phyloP scores from a whole-genome alignment of 2,329 filamentous ascomycete genomes.

The Colletotrichum tropicale region DNA sequence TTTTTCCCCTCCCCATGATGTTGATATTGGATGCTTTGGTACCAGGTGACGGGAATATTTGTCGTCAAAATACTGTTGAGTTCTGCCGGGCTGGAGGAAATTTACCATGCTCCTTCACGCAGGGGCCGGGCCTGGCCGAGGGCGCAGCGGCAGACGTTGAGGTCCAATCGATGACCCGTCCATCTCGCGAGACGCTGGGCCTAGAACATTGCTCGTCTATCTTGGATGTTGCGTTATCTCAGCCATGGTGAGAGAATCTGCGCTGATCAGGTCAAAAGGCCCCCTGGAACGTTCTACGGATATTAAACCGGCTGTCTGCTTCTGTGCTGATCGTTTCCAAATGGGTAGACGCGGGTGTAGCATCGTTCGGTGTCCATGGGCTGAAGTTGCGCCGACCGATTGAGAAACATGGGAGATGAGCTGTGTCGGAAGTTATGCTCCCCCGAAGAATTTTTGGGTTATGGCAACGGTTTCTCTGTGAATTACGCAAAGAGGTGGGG shows the following conservation, averaged over 20 bases:
- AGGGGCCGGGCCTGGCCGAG: neutral
- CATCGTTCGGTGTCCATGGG: neutral
- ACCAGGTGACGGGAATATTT: neutral
- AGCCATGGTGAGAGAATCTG: neutral
- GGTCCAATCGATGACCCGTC: neutral
- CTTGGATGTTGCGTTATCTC: neutral
- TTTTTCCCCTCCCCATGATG: neutral
- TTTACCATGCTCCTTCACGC: neutral
- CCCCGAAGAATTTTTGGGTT: neutral
- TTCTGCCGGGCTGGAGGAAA: neutral
- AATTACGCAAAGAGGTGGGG: neutral
- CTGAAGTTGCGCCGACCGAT: neutral
- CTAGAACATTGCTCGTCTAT: neutral
- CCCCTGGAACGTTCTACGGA: neutral
- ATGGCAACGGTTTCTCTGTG: neutral
- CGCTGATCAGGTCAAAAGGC: neutral
- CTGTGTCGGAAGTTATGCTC: neutral
- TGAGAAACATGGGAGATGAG: neutral
- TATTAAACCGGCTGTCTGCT: neutral
- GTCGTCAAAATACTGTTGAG: neutral
- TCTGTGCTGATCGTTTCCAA: neutral
- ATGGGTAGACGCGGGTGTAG: conserved; percentile 2
- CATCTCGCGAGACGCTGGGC: neutral
- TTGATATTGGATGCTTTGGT: neutral
- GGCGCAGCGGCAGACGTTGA: neutral